Conservation (phyloP, 257 asterid species). For the Solanum habrochaites region DNA sequence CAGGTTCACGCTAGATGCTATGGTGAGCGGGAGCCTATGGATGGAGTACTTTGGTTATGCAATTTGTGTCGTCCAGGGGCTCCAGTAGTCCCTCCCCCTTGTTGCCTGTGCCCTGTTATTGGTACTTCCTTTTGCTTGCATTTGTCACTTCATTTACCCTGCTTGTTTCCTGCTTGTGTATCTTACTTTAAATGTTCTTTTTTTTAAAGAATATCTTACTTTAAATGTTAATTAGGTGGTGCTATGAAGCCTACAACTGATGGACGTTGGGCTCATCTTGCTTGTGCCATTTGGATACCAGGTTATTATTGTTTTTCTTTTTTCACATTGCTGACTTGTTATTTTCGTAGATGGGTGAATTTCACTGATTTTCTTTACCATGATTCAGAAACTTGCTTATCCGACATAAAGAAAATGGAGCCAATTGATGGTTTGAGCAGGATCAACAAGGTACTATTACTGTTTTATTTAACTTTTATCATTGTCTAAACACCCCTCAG, state of each 20-base stretch:
- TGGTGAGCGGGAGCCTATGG: conserved; percentile 78
- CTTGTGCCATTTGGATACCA: conserved; percentile 99
- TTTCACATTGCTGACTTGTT: background rate
- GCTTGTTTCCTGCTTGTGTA: conserved; percentile 2
- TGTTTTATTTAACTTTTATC: background rate
- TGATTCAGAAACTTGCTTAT: conserved; percentile 84
- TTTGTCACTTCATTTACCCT: background rate
- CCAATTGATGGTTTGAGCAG: conserved; percentile 88
- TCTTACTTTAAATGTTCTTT: background rate
- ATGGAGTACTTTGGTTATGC: conserved; percentile 94
- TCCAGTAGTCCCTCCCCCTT: conserved; percentile 65
- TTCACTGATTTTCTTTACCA: background rate
- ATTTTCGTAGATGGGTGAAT: background rate
- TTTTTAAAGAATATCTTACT: background rate
- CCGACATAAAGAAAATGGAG: conserved; percentile 88
- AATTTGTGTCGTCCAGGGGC: conserved; percentile 96
- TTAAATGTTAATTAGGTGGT: conserved; percentile 47
- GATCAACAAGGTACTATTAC: conserved; percentile 61
- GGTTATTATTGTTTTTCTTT: conserved; percentile 25
- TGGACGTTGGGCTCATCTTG: conserved; percentile 99
- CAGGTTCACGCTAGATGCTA: conserved; percentile 99
- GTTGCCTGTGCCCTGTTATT: conserved; percentile 89
- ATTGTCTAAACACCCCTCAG: background rate
- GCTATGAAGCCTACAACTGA: conserved; percentile 99
- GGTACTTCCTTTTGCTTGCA: conserved; percentile 31